phyloP scores from a whole-genome alignment of 257 asterid genomes.

The Nicotiana paniculata region DNA sequence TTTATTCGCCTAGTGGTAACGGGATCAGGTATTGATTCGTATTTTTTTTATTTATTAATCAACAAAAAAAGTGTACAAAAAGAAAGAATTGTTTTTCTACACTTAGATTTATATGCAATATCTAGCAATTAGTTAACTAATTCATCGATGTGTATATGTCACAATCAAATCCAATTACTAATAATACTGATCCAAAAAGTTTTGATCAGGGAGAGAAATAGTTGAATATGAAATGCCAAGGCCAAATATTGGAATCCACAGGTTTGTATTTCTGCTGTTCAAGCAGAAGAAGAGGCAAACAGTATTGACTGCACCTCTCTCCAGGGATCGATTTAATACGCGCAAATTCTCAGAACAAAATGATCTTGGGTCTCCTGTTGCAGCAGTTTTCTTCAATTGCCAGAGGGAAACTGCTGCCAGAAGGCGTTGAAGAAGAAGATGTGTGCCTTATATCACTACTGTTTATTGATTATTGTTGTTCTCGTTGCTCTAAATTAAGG shows the following conservation, averaged over 20 bases:
- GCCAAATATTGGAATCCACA: conserved; percentile 90
- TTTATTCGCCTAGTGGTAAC: neutral
- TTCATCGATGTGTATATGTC: too few relatives aligned
- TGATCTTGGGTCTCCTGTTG: conserved; percentile 60
- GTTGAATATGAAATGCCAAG: conserved; percentile 67
- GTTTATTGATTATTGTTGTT: neutral
- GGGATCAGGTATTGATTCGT: neutral
- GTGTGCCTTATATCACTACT: neutral
- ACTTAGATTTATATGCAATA: neutral
- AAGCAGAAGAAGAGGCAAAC: conserved; percentile 52
- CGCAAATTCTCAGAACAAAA: conserved; percentile 55
- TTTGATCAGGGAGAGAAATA: conserved; percentile 55
- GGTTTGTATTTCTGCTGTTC: conserved; percentile 62
- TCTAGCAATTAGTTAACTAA: too few relatives aligned
- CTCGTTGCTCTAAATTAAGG: neutral
- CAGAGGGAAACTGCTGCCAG: conserved; percentile 91
- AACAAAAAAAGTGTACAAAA: neutral
- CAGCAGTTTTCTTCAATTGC: conserved; percentile 88
- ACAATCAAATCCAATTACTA: neutral
- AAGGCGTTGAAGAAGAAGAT: conserved; percentile 23
- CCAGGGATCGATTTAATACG: conserved; percentile 57
- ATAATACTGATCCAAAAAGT: too few relatives aligned
- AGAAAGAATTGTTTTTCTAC: neutral
- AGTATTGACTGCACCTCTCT: conserved; percentile 17
- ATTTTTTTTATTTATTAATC: neutral